Percentiles rank a stretch among this genome's conserved stretches.
Conservation (phyloP, 352 stramenopile genomes). For the Phytophthora melonis region DNA sequence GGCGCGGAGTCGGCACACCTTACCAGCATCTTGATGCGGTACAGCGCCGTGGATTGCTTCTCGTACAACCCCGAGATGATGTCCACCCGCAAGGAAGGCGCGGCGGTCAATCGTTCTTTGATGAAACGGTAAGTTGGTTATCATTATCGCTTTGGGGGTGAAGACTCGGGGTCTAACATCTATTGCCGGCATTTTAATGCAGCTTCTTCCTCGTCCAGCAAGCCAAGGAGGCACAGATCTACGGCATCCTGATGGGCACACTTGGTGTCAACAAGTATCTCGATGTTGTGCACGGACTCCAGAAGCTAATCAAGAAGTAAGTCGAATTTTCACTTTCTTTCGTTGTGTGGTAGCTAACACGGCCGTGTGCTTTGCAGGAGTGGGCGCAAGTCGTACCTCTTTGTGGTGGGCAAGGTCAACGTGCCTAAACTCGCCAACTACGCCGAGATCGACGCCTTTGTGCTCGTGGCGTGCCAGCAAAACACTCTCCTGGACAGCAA, state of each 20-base stretch:
- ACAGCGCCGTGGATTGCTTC: conserved; percentile 71
- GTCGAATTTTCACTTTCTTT: background rate
- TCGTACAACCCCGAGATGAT: conserved; percentile 73
- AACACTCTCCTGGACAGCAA: conserved; percentile 95
- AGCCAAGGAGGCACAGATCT: conserved; percentile 94
- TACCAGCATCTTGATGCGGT: conserved; percentile 85
- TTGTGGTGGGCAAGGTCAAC: conserved; percentile 98
- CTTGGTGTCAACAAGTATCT: conserved; percentile 93
- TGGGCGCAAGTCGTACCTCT: conserved; percentile 95
- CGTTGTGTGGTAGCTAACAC: conserved; percentile 2
- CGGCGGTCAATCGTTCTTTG: conserved; percentile 73
- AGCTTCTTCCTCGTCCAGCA: conserved; percentile 93
- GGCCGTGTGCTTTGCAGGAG: conserved; percentile 56
- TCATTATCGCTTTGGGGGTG: background rate
- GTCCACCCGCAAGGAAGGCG: conserved; percentile 61
- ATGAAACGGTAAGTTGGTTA: conserved; percentile 56
- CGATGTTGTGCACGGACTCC: conserved; percentile 91
- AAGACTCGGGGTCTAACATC: conserved; percentile 3
- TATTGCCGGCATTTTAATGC: background rate
- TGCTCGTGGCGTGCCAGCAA: conserved; percentile 96
- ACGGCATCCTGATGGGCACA: conserved; percentile 97
- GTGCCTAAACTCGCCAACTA: conserved; percentile 98
- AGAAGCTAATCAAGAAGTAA: conserved; percentile 89
- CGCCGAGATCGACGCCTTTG: conserved; percentile 97
- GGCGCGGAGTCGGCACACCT: conserved; percentile 80